Percentiles rank a stretch among this genome's conserved stretches.
phyloP scores from a whole-genome alignment of 345 rosid genomes.

The Bruguiera sexangula region DNA sequence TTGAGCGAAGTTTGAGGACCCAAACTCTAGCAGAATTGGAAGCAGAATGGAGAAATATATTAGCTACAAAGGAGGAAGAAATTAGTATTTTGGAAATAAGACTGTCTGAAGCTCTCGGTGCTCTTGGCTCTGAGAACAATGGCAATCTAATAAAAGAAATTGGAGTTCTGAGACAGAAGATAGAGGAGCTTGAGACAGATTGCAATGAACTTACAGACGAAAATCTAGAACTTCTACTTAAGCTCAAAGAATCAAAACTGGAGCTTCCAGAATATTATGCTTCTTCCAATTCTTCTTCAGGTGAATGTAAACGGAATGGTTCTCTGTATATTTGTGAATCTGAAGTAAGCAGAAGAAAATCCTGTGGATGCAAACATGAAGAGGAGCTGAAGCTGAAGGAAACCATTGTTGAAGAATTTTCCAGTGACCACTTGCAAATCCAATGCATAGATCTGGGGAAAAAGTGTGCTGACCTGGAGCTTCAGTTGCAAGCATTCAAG shows the following conservation, averaged over 20 bases:
- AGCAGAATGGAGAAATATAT: conserved; percentile 36
- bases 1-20: conserved; percentile 28
- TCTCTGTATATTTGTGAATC: conserved; percentile 20
- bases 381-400: conserved; percentile 53
- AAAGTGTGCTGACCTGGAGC: conserved; percentile 36
- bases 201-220: conserved; percentile 64
- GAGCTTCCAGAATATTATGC: conserved; percentile 22
- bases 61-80: conserved; percentile 39
- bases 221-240: conserved; percentile 51
- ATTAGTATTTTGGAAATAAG: conserved; percentile 36
- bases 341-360: conserved; percentile 25
- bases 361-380: conserved; percentile 41
- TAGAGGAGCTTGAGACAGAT: conserved; percentile 60
- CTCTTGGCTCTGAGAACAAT: conserved; percentile 11
- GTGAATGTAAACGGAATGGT: conserved; percentile 21
- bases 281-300: conserved; percentile 18
- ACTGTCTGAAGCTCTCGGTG: conserved; percentile 33
- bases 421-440: conserved; percentile 23
- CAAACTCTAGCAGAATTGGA: conserved; percentile 29
- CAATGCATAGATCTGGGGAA: conserved; percentile 31
- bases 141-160: conserved; percentile 28
- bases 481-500: conserved; percentile 39
- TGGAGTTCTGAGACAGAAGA: conserved; percentile 44
- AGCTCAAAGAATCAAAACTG: conserved; percentile 46
- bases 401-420: conserved; percentile 16